Base-by-base conservation (phyloP, 352 stramenopile species). In the Phytophthora pisi region DNA sequence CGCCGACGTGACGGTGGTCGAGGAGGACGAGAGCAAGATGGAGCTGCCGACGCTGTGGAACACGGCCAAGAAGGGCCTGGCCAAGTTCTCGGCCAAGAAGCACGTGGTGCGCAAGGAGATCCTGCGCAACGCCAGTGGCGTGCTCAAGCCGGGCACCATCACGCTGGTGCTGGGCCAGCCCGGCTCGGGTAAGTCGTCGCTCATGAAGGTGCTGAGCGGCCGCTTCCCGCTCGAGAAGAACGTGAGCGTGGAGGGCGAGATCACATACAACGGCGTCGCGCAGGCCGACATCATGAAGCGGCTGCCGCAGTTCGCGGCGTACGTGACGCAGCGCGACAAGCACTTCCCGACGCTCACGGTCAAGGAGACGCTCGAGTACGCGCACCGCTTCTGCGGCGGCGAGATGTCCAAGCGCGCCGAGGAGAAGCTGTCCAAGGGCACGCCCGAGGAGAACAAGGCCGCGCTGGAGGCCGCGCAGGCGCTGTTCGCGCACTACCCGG, bases 291-390 rank as follows among this genome's bases (percentile, higher is more conserved):
- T 88, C 18, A 61, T 55, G 28, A 59, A 70, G 20, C 70, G 70
- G 18, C 53, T 85, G 42, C 70, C 77, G 42, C 73, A 82, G 64
- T 77, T 81, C 36, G 60, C 75, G 43, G 64, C 75, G 1, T 84
- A 86, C 57, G 75, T 84, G 34, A 77, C 61, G 2, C 78, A 85
- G 57, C 69, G 77, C n/a, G 92, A 98, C 75, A 98, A 75, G 97
- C 93, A 53, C 86, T 98, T 97, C 97, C 65, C 65, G 0, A 68
- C 59, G 6, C 58, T 72, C 7, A 68, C 60, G 3, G 66, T 73
- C 3, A 65, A 73, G 42, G 60, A 73, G 55, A 73, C 66, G 24
- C 66, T 73, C 20, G 47, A 73, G 53, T 68, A 51, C 77, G 75
- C 93, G 20, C 90, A 93, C 69, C 78, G 89, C 59, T 97, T 87